Evolutionary conservation across 2,329 filamentous ascomycete genomes (phyloP).

Genomic region (Calonectria crousiana): DNA sequence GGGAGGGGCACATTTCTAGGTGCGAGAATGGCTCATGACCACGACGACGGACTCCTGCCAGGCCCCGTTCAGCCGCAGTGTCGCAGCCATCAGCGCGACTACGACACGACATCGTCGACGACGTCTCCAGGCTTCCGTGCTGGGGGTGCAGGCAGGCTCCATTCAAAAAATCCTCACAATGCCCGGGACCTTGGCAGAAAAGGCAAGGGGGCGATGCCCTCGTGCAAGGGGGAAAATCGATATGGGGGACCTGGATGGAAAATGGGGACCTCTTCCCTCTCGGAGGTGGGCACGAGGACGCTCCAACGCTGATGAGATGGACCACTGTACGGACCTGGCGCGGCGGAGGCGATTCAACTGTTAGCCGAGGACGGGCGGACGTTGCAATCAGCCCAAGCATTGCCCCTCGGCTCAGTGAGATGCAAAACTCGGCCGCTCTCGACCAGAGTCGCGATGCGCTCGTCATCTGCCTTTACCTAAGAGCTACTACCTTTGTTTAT

Average conservation of each 20-base stretch:
- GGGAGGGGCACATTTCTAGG: not conserved
- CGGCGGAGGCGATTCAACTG: conserved; percentile 18
- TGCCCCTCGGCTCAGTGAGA: conserved; percentile 11
- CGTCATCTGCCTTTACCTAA: conserved; percentile 10
- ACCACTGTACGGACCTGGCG: not conserved
- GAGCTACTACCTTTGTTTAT: not conserved
- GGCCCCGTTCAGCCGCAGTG: conserved; percentile 25
- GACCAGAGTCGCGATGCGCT: not conserved
- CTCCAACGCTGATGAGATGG: not conserved
- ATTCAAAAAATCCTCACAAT: not conserved
- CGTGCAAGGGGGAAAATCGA: conserved; percentile 23
- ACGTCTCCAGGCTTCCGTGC: conserved; percentile 4
- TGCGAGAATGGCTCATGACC: conserved; percentile 20
- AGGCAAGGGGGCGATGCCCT: not conserved
- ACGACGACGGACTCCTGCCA: not conserved
- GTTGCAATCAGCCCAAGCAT: conserved; percentile 17
- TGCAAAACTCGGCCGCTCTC: conserved; percentile 1
- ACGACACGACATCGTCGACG: conserved; percentile 10
- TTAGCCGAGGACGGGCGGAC: conserved; percentile 24
- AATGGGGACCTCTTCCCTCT: not conserved
- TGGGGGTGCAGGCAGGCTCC: not conserved
- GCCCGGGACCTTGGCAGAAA: conserved; percentile 15
- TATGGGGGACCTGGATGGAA: not conserved
- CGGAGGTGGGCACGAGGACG: conserved; percentile 19
- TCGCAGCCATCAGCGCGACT: conserved; percentile 10